Base-by-base conservation (phyloP, 805 yeast genomes). In the Torulaspora maleeae region DNA sequence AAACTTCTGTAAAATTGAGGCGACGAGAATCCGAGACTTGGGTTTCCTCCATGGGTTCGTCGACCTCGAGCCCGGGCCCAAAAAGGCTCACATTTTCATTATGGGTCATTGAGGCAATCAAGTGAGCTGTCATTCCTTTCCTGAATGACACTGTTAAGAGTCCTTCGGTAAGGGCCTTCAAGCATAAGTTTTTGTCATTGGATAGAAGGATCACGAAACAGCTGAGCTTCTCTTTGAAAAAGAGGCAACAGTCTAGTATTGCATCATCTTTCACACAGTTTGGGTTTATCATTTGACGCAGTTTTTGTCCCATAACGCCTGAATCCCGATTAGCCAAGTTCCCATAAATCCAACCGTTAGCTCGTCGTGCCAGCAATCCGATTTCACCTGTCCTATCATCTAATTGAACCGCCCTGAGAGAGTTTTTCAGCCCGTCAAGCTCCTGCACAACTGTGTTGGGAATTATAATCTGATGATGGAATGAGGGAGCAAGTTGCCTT, bases 151-250 rank as follows among this genome's bases (percentile, higher is more conserved):
- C 81, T 0, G 95, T 87, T 36, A 80, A 63, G 0, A 85, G 60
- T 2, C 72, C 80, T 56, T 86, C 81, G 2, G 82, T 64, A 36
- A 88, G 64, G 0, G 96, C 95, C 61, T 84, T 85, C 50, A 78
- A 63, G 61, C 96, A 87, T 7, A 90, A 70, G 59, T 89, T 90
- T 54, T 80, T 83, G 61, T 90, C 97, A 60, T 90, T 86, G 0
- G 96, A 83, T 48, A 89, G 56, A 20, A 86, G 61, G 2, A 89
- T 74, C 6, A 83, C 83, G 48, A 78, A 57, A 5, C 71, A 61
- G 4, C 62, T 43, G 27, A 61, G 54, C 11, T 65, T 63, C 10
- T 68, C 63, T 48, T 75, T 72, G 46, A 82, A 80, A 58, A 75
- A 88, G 20, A 83, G 56, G 54, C 95, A 84, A 60, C 96, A 88